phyloP scores from a whole-genome alignment of 1,139 yeast genomes.

The Suhomyces chickasaworum region DNA sequence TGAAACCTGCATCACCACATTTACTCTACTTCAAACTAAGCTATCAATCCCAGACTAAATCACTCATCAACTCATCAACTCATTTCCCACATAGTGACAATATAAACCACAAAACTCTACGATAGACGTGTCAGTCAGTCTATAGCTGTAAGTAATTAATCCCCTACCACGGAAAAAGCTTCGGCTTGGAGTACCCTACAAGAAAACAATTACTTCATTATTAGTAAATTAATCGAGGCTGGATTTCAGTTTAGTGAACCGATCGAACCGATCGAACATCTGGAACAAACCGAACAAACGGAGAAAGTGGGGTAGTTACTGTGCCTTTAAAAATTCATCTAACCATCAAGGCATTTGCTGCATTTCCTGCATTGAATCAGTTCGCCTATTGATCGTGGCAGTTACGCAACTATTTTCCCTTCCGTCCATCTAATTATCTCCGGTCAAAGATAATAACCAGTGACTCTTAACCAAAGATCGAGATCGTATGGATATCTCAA shows the following conservation, averaged over 20 bases:
- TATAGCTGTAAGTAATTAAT: background rate
- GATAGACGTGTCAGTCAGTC: background rate
- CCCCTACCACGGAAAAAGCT: background rate
- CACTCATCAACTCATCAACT: no score
- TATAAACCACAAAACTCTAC: background rate
- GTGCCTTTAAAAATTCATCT: background rate
- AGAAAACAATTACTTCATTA: background rate
- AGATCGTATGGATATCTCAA: no score
- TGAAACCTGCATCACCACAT: no score
- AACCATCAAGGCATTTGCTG: no score
- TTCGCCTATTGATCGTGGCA: background rate
- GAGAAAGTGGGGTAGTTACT: constrained; percentile 1
- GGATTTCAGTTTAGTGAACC: no score
- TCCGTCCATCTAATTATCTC: background rate
- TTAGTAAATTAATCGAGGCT: background rate
- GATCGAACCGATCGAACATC: no score
- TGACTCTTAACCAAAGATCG: background rate
- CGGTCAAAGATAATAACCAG: background rate
- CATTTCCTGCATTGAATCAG: background rate
- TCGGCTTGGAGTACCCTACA: background rate
- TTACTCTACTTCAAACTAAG: no score
- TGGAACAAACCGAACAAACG: no score
- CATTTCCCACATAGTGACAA: background rate
- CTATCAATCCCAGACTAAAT: no score
- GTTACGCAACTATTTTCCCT: background rate